Evolutionary conservation across 148 eudicot species (phyloP).

Genomic region (Cornus controversa): DNA sequence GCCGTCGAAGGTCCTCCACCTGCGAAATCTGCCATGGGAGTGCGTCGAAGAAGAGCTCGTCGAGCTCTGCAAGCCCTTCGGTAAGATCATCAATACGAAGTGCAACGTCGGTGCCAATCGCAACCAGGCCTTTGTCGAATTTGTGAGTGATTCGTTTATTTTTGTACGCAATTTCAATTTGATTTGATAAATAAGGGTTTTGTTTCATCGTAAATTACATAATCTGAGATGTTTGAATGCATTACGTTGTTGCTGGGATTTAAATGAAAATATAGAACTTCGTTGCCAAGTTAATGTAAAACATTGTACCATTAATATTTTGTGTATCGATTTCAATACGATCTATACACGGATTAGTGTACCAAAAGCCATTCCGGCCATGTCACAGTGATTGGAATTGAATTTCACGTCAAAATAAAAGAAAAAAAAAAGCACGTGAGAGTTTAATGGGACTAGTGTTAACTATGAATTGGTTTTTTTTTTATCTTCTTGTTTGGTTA

Average conservation of each 20-base stretch:
- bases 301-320: too few species aligned
- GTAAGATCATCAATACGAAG: conserved; percentile 71
- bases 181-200: not conserved
- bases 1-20: conserved; percentile 77
- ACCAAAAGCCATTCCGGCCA: not conserved
- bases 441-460: not conserved
- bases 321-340: not conserved
- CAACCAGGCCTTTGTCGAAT: conserved; percentile 80
- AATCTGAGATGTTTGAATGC: not conserved
- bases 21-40: conserved; percentile 86
- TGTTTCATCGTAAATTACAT: not conserved
- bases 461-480: not conserved
- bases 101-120: conserved; percentile 83
- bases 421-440: too few species aligned
- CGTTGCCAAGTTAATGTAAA: too few species aligned
- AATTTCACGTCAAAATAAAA: too few species aligned
- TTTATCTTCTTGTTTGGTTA: not conserved
- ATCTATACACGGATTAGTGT: too few species aligned
- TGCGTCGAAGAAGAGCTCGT: conserved; percentile 72
- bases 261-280: not conserved
- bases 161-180: too few species aligned
- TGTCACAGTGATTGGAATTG: too few species aligned
- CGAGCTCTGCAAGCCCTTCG: conserved; percentile 70
- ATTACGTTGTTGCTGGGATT: too few species aligned
- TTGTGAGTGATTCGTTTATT: conserved; percentile 28